Evolutionary conservation across 1,284 basidiomycete species (phyloP).

Genomic region (Heterobasidion occidentale): DNA sequence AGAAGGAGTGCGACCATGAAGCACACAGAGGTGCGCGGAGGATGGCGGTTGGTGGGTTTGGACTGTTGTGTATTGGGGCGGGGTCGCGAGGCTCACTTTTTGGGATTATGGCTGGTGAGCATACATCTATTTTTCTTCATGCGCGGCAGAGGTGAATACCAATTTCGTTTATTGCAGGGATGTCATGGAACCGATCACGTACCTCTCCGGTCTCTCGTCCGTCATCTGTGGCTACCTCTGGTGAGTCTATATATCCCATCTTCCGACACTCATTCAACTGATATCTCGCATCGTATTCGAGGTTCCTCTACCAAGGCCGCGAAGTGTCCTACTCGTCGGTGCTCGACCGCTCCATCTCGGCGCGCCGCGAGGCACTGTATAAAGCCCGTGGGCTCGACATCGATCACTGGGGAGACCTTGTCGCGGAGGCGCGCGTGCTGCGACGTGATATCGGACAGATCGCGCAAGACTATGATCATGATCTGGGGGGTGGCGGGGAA

Average conservation of each 20-base stretch:
- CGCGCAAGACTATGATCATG: slow-evolving; percentile 53
- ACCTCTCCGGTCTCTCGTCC: slow-evolving; percentile 51
- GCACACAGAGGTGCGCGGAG: slow-evolving; percentile 48
- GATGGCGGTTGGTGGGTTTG: slow-evolving; percentile 52
- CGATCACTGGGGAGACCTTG: slow-evolving; percentile 50
- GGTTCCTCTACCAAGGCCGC: slow-evolving; percentile 57
- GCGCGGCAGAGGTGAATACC: no score
- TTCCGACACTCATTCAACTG: neutral
- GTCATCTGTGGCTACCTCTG: slow-evolving; percentile 52
- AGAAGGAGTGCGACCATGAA: slow-evolving; percentile 43
- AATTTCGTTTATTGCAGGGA: slow-evolving; percentile 33
- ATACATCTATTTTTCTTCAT: neutral
- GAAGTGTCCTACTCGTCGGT: slow-evolving; percentile 66
- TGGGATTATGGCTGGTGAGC: slow-evolving; percentile 52
- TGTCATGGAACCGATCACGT: slow-evolving; percentile 64
- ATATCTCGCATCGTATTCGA: slow-evolving; percentile 12
- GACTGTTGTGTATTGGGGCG: slow-evolving; percentile 55
- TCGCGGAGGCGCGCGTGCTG: slow-evolving; percentile 41
- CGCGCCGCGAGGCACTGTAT: slow-evolving; percentile 50
- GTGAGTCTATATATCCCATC: slow-evolving; percentile 22
- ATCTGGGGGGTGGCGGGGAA: slow-evolving; percentile 20
- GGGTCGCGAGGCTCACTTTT: slow-evolving; percentile 57
- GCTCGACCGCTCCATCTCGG: slow-evolving; percentile 45
- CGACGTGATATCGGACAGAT: slow-evolving; percentile 49
- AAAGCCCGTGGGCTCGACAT: slow-evolving; percentile 53